A percentile compares a stretch with the other conserved stretches of the same genome.
phyloP scores from a whole-genome alignment of 1,284 basidiomycete genomes.

The Ganoderma lingzhi region DNA sequence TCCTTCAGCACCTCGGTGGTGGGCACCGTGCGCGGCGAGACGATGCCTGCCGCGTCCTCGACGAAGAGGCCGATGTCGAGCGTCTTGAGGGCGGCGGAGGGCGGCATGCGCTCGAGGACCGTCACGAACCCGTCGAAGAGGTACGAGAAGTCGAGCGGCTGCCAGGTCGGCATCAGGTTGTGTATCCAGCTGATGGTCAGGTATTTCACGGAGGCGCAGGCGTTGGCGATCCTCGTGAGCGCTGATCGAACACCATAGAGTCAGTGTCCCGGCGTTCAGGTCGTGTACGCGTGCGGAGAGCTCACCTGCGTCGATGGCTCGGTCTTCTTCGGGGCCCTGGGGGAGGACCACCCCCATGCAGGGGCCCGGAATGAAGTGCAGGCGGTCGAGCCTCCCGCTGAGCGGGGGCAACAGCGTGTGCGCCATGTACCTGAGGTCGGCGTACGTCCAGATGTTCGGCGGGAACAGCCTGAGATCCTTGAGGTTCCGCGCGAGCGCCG shows the following conservation, averaged over 20 bases:
- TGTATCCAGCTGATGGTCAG: background rate
- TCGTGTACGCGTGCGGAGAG: background rate
- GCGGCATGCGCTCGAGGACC: background rate
- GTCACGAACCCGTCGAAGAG: constrained; percentile 1
- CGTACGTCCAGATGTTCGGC: background rate
- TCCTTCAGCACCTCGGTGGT: background rate
- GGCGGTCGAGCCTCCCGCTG: background rate
- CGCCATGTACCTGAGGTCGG: background rate
- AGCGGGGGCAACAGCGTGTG: background rate
- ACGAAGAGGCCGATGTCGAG: background rate
- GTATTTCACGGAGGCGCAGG: background rate
- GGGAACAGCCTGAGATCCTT: background rate
- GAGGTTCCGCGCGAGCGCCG: background rate
- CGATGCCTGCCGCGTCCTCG: background rate
- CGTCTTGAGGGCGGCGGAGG: background rate
- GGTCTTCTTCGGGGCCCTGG: background rate
- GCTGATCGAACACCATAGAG: background rate
- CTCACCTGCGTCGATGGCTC: background rate
- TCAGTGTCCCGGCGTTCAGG: background rate
- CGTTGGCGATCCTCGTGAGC: background rate
- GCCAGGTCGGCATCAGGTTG: background rate
- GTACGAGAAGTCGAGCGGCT: background rate
- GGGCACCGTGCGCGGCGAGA: background rate
- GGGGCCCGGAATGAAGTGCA: background rate
- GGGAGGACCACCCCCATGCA: background rate